A percentile compares a stretch with the other conserved stretches of the same genome.
Conservation (phyloP, 331 rosid genomes). For the Rhamnella rubrinervis region DNA sequence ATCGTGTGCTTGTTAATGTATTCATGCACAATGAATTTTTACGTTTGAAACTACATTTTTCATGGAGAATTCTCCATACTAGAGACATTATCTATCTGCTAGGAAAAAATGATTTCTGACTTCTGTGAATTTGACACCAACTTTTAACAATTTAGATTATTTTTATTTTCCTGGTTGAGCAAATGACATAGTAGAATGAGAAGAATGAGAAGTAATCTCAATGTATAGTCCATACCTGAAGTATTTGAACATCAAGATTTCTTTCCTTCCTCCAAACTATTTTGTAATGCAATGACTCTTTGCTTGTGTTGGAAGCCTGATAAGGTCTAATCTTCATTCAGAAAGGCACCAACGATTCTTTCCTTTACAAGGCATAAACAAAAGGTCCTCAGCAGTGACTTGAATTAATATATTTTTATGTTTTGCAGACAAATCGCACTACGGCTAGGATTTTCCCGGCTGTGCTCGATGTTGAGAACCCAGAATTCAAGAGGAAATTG, state of each 20-base stretch:
- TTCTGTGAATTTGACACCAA: no score
- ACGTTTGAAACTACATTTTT: not conserved
- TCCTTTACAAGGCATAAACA: not conserved
- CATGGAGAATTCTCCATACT: not conserved
- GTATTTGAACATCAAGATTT: not conserved
- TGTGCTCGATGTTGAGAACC: constrained; percentile 93
- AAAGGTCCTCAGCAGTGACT: not conserved
- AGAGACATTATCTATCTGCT: not conserved
- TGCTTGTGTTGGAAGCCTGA: not conserved
- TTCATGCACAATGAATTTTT: not conserved
- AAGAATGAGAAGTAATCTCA: not conserved
- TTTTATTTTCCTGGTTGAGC: not conserved
- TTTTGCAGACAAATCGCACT: constrained; percentile 87
- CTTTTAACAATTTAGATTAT: not conserved
- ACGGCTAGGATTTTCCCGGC: constrained; percentile 96
- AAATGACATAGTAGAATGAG: not conserved
- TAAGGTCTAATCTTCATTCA: no score
- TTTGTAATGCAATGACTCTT: not conserved
- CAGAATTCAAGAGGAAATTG: constrained; percentile 87
- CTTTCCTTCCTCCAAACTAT: not conserved
- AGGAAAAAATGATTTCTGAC: not conserved
- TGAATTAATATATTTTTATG: constrained; percentile 8
- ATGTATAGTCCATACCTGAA: not conserved
- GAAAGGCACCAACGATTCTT: not conserved
- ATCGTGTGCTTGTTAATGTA: not conserved